These are phyloP conservation scores for Coemansia sp. DNA, from an alignment of 192 early-diverging fungal species.

Conservation along the genomic window DNA sequence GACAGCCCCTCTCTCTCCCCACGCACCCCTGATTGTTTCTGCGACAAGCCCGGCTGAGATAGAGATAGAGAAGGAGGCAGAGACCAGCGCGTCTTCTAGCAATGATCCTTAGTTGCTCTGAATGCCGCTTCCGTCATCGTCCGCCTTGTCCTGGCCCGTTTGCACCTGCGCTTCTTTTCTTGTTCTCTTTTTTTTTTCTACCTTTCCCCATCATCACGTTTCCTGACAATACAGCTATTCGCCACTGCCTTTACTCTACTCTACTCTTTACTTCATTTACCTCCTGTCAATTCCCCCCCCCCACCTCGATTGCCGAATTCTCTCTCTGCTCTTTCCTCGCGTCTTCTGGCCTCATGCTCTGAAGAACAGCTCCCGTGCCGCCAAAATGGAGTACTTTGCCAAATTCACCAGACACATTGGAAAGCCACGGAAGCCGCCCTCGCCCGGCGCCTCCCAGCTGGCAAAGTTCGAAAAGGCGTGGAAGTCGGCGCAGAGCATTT, in stretches of 20 bases:
- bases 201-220: neutral
- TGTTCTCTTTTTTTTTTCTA: neutral
- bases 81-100: too few relatives aligned
- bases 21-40: neutral
- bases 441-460: conserved; percentile 63
- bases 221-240: neutral
- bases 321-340: too few relatives aligned
- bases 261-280: neutral
- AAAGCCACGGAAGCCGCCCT: conserved; percentile 60
- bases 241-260: neutral
- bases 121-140: too few relatives aligned
- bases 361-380: neutral
- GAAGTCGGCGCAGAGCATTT: conserved; percentile 56
- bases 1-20: too few relatives aligned
- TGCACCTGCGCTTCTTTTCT: too few relatives aligned
- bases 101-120: too few relatives aligned
- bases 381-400: conserved; percentile 65
- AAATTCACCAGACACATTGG: conserved; percentile 65
- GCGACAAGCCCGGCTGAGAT: too few relatives aligned
- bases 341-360: too few relatives aligned
- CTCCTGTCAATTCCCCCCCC: too few relatives aligned
- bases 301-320: too few relatives aligned
- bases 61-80: too few relatives aligned
- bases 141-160: too few relatives aligned
- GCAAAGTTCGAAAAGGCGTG: conserved; percentile 74